Evolutionary conservation across 2,329 filamentous ascomycete species (phyloP).

Genomic region (Fusarium sp.): DNA sequence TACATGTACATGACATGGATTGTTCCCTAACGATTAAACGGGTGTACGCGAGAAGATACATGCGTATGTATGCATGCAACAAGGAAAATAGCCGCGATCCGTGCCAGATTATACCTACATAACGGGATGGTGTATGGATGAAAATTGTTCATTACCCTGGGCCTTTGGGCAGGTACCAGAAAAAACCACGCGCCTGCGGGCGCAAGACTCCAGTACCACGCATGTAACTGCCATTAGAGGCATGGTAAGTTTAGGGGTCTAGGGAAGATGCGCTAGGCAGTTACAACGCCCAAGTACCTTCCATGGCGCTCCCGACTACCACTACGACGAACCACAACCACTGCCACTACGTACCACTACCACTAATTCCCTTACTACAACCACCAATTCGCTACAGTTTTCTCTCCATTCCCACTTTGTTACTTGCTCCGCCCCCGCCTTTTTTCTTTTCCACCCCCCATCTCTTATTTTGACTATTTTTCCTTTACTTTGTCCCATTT

Average conservation of each 20-base stretch:
- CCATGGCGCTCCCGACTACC: conserved; percentile 5
- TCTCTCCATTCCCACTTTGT: conserved; percentile 13
- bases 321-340: conserved; percentile 7
- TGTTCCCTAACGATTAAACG: conserved; percentile 16
- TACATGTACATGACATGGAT: conserved; percentile 12
- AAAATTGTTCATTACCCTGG: conserved; percentile 22
- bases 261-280: conserved; percentile 8
- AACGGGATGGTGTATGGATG: conserved; percentile 11
- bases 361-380: neutral
- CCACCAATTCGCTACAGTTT: neutral
- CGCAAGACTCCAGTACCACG: conserved; percentile 31
- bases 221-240: conserved; percentile 40
- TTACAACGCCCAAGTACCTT: neutral
- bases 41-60: conserved; percentile 35
- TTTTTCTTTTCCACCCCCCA: conserved; percentile 38
- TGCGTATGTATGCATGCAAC: conserved; percentile 8
- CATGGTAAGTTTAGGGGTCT: conserved; percentile 36
- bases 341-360: conserved; percentile 7
- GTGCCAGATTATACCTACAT: neutral
- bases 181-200: conserved; percentile 36
- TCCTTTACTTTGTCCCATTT: conserved; percentile 33
- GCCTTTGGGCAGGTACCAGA: conserved; percentile 21
- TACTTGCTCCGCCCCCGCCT: conserved; percentile 47
- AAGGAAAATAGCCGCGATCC: conserved; percentile 30
- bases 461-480: conserved; percentile 37